Base-by-base conservation (phyloP, 192 early-diverging fungal species). In the Chytriomyces confervae region DNA sequence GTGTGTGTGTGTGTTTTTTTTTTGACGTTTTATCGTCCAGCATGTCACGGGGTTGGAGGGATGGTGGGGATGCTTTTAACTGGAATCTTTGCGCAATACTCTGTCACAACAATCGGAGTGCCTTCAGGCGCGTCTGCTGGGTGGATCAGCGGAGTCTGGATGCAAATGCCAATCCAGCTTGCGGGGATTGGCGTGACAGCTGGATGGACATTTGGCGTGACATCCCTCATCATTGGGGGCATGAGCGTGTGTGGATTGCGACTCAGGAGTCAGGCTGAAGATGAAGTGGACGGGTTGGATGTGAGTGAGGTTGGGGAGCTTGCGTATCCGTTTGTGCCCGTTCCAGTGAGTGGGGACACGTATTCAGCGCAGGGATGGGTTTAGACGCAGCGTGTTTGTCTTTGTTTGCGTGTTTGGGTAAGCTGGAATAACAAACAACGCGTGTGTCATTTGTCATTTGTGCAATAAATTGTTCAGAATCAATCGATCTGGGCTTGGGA, bases 1-100 rank as follows among this genome's bases (percentile, higher is more conserved):
- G 96, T 95, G 20, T 95, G 96, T 63, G n/a, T n/a, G n/a, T n/a
- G n/a, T n/a, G n/a, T n/a, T n/a, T n/a, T n/a, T n/a, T n/a, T n/a
- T n/a, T n/a, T 95, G 96, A 44, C 94, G 94, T n/a, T 94, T 94
- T 27, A 95, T 98, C 36, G 94, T 97, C 77, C 93, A 95, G 20
- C 91, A 50, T 90, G 92, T 16, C 96, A 98, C 78, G 95, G 93
- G 61, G 86, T 95, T 20, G 93, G 94, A 49, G 96, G 95, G 13
- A 68, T 89, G 61, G 85, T 94, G 47, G 96, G 96, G 0, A 90
- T 91, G 51, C 50, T 97, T 62, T 84, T 96, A 46, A 96, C 95
- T 11, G 96, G 94, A 53, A 80, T 96, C 49, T 96, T 97, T 85
- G 94, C 94, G 69, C 88, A 91, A 79, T 88, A 89, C 62, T 81